Conservation (phyloP, 2,329 filamentous ascomycete species). For the Orbilia ellipsospora region DNA sequence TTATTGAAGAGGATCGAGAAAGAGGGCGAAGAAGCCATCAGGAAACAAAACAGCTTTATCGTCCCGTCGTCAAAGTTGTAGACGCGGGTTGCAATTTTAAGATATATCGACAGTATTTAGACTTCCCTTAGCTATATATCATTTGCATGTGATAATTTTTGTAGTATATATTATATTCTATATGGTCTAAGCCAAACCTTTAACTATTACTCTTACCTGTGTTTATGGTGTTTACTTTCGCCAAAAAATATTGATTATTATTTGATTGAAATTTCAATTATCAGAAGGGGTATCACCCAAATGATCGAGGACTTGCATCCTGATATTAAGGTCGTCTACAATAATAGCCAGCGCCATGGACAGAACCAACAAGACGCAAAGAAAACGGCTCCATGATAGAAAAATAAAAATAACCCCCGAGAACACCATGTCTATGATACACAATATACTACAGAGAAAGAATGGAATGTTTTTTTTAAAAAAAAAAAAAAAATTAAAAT, state of each 20-base stretch:
- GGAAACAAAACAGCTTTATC: constrained; percentile 70
- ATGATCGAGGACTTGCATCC: constrained; percentile 11
- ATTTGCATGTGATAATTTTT: constrained; percentile 18
- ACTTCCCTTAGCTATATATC: not conserved
- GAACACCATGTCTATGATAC: constrained; percentile 53
- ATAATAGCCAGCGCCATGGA: constrained; percentile 15
- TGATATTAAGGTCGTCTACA: constrained; percentile 13
- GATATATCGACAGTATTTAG: constrained; percentile 13
- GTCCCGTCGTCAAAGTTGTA: constrained; percentile 71
- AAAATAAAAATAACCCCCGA: not conserved
- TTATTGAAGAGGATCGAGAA: constrained; percentile 79
- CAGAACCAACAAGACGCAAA: constrained; percentile 3
- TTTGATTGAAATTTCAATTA: constrained; percentile 15
- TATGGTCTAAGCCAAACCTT: not conserved
- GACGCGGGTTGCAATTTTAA: constrained; percentile 5
- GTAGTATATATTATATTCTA: constrained; percentile 28
- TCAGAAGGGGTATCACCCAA: constrained; percentile 15
- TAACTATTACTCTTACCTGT: not conserved
- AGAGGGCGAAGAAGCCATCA: constrained; percentile 76
- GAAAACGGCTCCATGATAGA: constrained; percentile 16
- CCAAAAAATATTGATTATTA: not conserved
- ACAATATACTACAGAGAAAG: constrained; percentile 24
- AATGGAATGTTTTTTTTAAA: constrained; percentile 6
- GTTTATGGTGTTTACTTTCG: not conserved
- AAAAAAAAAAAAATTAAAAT: constrained; percentile 28